phyloP scores from a whole-genome alignment of 2,329 filamentous ascomycete species.

The Colletotrichum plurivorum region DNA sequence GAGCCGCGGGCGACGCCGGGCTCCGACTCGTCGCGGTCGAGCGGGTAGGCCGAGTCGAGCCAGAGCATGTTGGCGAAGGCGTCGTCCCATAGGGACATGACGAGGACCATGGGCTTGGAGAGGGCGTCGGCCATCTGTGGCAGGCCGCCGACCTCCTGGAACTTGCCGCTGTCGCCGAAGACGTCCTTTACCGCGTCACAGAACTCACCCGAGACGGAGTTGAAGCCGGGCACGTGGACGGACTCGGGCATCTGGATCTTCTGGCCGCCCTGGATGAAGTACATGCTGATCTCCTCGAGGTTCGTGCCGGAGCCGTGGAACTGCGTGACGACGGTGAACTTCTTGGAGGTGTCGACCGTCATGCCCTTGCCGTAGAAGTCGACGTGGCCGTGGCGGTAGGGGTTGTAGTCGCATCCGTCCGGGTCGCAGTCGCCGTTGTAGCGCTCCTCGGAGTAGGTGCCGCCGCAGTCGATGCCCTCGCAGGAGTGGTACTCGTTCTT shows the following conservation, averaged over 20 bases:
- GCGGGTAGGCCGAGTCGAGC: slow-evolving; percentile 78
- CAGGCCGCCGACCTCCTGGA: slow-evolving; percentile 67
- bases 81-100: slow-evolving; percentile 75
- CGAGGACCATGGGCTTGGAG: slow-evolving; percentile 71
- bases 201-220: slow-evolving; percentile 66
- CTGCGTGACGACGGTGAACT: slow-evolving; percentile 72
- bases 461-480: slow-evolving; percentile 59
- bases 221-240: slow-evolving; percentile 44
- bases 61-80: slow-evolving; percentile 61
- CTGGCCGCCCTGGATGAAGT: slow-evolving; percentile 71
- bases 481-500: slow-evolving; percentile 63
- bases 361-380: slow-evolving; percentile 72
- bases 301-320: slow-evolving; percentile 56
- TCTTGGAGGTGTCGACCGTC: slow-evolving; percentile 69
- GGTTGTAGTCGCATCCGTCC: slow-evolving; percentile 77
- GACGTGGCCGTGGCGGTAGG: slow-evolving; percentile 73
- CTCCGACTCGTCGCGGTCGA: slow-evolving; percentile 52
- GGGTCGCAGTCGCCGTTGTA: slow-evolving; percentile 74
- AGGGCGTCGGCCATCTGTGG: slow-evolving; percentile 66
- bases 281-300: slow-evolving; percentile 68
- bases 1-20: slow-evolving; percentile 67
- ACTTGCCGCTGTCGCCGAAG: slow-evolving; percentile 67
- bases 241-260: slow-evolving; percentile 63
- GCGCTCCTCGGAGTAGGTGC: slow-evolving; percentile 62
- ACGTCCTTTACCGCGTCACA: slow-evolving; percentile 67